These are phyloP conservation scores for Bryoglossum gracile DNA, from an alignment of 495 filamentous ascomycete species.

Conservation along the genomic window DNA sequence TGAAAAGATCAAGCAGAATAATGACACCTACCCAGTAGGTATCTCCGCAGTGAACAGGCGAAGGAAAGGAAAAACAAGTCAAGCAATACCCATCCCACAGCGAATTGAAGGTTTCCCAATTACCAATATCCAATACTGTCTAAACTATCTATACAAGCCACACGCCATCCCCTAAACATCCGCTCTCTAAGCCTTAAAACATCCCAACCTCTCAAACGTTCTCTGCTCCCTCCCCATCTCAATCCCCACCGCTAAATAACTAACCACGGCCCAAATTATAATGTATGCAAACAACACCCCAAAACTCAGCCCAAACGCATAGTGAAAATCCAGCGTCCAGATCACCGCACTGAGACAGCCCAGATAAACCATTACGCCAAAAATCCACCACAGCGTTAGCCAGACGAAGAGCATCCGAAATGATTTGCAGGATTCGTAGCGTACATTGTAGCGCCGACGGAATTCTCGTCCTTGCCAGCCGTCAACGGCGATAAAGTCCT, in stretches of 20 bases:
- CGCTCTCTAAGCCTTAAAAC: too few species aligned
- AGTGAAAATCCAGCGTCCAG: slow-evolving; percentile 15
- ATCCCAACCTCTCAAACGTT: too few species aligned
- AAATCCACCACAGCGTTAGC: slow-evolving; percentile 16
- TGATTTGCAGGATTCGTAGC: slow-evolving; percentile 8
- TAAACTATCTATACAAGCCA: too few species aligned
- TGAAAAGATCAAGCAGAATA: too few species aligned
- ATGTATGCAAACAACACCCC: slow-evolving; percentile 16
- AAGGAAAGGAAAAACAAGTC: too few species aligned
- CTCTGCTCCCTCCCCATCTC: background rate
- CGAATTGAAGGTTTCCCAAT: too few species aligned
- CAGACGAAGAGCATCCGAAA: slow-evolving; percentile 12
- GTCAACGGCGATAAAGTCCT: slow-evolving; percentile 18
- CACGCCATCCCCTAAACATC: too few species aligned
- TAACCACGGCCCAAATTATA: slow-evolving; percentile 6
- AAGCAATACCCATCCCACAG: too few species aligned
- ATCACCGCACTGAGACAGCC: slow-evolving; percentile 11
- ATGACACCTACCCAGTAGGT: too few species aligned
- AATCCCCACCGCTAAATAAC: background rate
- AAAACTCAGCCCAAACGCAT: slow-evolving; percentile 11
- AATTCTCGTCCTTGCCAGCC: slow-evolving; percentile 15
- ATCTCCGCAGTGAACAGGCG: too few species aligned
- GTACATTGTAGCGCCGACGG: slow-evolving; percentile 13
- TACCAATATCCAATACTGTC: too few species aligned
- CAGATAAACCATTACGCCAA: slow-evolving; percentile 10